A percentile compares a stretch with the other conserved stretches of the same genome.
These are phyloP conservation scores for Bolboschoenus planiculmis DNA, from an alignment of 176 grass and related monocot genomes.

Conservation along the genomic window DNA sequence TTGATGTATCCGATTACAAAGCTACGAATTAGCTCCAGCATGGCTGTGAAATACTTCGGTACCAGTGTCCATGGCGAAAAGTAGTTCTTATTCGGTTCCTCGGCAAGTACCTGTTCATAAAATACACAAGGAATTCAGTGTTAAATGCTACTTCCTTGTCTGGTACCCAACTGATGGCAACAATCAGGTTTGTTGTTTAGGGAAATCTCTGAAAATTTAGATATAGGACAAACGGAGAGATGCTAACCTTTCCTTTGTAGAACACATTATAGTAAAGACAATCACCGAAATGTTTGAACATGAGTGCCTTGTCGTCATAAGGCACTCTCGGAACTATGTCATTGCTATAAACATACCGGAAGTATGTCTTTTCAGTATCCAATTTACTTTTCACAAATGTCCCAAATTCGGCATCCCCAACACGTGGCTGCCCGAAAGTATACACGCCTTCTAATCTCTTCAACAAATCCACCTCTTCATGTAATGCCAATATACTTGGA, in stretches of 20 bases:
- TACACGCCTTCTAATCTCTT: conserved; percentile 48
- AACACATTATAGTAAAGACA: conserved; percentile 77
- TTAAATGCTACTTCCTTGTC: not conserved
- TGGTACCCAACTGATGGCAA: not conserved
- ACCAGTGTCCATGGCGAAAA: conserved; percentile 42
- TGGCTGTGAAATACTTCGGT: conserved; percentile 42
- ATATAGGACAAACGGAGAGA: not conserved
- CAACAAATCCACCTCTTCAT: conserved; percentile 35
- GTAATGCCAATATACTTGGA: conserved; percentile 47
- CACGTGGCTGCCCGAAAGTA: conserved; percentile 72
- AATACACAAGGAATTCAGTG: not conserved
- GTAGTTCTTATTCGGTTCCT: conserved; percentile 93
- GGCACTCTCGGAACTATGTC: conserved; percentile 69
- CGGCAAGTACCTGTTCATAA: conserved; percentile 31
- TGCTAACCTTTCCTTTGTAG: conserved; percentile 47
- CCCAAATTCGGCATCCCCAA: conserved; percentile 45
- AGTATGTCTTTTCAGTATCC: conserved; percentile 33
- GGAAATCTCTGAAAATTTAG: not conserved
- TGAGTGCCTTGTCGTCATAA: conserved; percentile 44
- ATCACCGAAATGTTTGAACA: conserved; percentile 62
- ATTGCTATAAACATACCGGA: conserved; percentile 71
- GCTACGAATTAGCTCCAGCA: conserved; percentile 68
- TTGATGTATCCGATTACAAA: conserved; percentile 52
- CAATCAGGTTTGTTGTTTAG: not conserved
- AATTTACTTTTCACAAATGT: conserved; percentile 34